Percentiles rank a stretch among this genome's conserved stretches.
Conservation (phyloP, 2,329 filamentous ascomycete species). For the Monilinia laxa region DNA sequence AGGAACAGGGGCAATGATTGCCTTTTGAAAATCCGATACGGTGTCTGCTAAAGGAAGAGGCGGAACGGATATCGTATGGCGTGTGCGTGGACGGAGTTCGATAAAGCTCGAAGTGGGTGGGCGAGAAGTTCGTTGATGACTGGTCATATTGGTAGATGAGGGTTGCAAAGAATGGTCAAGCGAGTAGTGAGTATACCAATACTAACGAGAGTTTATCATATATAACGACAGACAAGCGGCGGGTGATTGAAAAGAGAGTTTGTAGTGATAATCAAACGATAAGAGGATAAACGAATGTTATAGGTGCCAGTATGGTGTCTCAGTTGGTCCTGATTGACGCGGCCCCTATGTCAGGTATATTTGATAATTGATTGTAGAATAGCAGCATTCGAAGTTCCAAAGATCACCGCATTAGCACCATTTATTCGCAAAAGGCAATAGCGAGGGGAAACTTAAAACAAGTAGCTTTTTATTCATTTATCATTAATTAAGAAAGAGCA, state of each 20-base stretch:
- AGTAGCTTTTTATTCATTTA: conserved; percentile 20
- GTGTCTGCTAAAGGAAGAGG: conserved; percentile 6
- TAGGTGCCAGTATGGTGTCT: conserved; percentile 19
- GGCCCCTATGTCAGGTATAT: conserved; percentile 16
- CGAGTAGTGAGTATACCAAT: neutral
- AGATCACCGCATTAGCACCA: neutral
- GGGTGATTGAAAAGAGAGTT: conserved; percentile 6
- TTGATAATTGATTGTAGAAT: neutral
- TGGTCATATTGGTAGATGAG: conserved; percentile 5
- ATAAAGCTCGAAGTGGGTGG: conserved; percentile 11
- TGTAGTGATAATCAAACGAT: neutral
- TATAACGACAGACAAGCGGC: neutral
- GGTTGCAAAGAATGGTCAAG: neutral
- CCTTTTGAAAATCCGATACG: neutral
- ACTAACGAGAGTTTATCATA: neutral
- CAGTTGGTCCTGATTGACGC: conserved; percentile 20
- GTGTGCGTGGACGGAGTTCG: conserved; percentile 9
- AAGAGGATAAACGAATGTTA: conserved; percentile 17
- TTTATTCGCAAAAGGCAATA: neutral
- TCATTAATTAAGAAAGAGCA: conserved; percentile 23
- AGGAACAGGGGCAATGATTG: neutral
- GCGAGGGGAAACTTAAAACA: neutral
- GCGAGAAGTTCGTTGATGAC: conserved; percentile 17
- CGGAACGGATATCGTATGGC: conserved; percentile 14
- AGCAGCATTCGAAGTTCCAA: neutral